Evolutionary conservation across 2,329 filamentous ascomycete species (phyloP).

Genomic region (Periconia digitata): DNA sequence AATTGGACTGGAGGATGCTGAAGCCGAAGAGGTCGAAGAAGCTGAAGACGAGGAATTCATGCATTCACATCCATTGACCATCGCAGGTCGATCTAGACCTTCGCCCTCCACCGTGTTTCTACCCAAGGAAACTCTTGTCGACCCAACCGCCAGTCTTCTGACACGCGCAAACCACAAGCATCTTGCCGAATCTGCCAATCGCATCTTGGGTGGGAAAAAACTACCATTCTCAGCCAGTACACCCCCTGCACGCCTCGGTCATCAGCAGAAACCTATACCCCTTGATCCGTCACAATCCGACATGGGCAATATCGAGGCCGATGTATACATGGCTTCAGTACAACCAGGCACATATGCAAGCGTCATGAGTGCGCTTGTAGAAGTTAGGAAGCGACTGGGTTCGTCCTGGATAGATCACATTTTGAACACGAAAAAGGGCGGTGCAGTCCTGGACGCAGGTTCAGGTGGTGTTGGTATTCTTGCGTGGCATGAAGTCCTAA

Average conservation of each 20-base stretch:
- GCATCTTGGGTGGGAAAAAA: constrained; percentile 72
- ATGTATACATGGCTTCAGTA: constrained; percentile 69
- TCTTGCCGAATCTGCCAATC: constrained; percentile 69
- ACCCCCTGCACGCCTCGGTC: constrained; percentile 51
- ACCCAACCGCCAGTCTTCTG: constrained; percentile 72
- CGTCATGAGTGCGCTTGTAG: constrained; percentile 67
- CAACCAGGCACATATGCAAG: constrained; percentile 73
- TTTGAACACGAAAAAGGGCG: constrained; percentile 62
- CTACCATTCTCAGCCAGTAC: constrained; percentile 79
- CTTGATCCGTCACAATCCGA: constrained; percentile 64
- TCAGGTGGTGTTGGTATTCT: constrained; percentile 71
- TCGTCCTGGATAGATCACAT: constrained; percentile 68
- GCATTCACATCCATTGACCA: constrained; percentile 74
- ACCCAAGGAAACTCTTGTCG: constrained; percentile 68
- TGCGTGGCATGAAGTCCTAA: constrained; percentile 76
- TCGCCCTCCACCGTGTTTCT: constrained; percentile 73
- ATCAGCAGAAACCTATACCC: constrained; percentile 65
- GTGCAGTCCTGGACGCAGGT: constrained; percentile 72
- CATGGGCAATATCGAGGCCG: constrained; percentile 75
- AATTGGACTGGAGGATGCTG: constrained; percentile 45
- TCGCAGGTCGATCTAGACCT: constrained; percentile 72
- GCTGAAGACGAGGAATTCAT: constrained; percentile 45
- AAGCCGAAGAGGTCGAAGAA: constrained; percentile 28
- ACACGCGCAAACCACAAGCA: constrained; percentile 67
- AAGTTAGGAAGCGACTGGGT: constrained; percentile 73